Evolutionary conservation across 1,139 yeast genomes (phyloP), one percentile per base, ranked within the genome.

Genomic region (Zhuliangozyma parablackwelliae): DNA sequence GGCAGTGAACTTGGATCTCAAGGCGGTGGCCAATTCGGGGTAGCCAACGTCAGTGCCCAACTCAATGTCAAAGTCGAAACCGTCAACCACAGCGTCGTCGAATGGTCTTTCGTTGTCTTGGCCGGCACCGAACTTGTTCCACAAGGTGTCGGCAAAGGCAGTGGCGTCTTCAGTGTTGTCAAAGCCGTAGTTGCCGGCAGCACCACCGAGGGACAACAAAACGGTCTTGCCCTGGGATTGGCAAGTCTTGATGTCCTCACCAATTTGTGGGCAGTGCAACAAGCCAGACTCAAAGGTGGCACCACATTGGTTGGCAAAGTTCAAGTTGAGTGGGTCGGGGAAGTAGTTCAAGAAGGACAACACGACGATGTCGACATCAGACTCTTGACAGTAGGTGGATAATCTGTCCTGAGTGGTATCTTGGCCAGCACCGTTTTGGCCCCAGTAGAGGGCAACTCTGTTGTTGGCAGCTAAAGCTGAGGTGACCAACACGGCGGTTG

Each of bases 111-210:
- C 66, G 28, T 64, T 48, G 26, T 70, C 67, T 7, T 71, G 44
- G 35, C 95, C 95, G 46, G 78, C 89, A 48, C 94, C 96, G 56
- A 88, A 89, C 47, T 74, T 72, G 62, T 86, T 66, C 97, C 97
- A 90, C 44, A 90, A 65, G 28, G 83, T 65, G 26, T 64, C 64
- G 16, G 97, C 96, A 53, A 82, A 83, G 1, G 56, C 61, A 45
- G 72, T 71, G 33, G 87, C 96, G 37, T 75, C 74, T 3, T 67
- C 42, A 44, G 82, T 87, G 41, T 63, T 54, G 10, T 70, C 38
- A 56, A 90, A 87, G 0, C 95, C 95, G 51, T 88, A 88, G 24
- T 70, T 50, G 28, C 96, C 96, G 36, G 77, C 54, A 12, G 92
- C 86, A 54, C 97, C 97, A 44, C 97, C 97, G 50, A 90, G 57